Conservation (phyloP, 176 grass and related monocot species). For the Musa beccarii region DNA sequence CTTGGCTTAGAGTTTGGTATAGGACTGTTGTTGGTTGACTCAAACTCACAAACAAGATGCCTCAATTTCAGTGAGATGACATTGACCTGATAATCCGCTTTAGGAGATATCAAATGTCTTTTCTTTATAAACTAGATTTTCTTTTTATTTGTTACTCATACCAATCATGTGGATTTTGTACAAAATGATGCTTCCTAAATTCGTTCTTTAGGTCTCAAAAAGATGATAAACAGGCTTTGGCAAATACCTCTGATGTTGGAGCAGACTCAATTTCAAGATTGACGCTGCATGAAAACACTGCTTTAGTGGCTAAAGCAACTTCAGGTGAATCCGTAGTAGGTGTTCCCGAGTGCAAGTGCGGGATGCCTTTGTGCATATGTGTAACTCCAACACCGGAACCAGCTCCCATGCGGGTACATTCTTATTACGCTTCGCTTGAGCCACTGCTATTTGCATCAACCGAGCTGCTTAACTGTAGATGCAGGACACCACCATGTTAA, state of each 20-base stretch:
- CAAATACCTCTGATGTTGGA: slow-evolving; percentile 20
- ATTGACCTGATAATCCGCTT: no score
- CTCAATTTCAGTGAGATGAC: neutral
- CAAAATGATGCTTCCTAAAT: slow-evolving; percentile 7
- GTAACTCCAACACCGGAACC: slow-evolving; percentile 67
- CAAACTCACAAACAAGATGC: neutral
- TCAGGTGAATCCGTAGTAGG: slow-evolving; percentile 16
- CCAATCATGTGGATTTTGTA: slow-evolving; percentile 5
- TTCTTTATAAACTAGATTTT: neutral
- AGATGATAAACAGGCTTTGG: slow-evolving; percentile 16
- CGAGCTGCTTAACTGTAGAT: slow-evolving; percentile 14
- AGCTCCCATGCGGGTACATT: slow-evolving; percentile 38
- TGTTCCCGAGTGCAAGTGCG: slow-evolving; percentile 72
- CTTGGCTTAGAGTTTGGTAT: neutral
- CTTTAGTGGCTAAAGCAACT: slow-evolving; percentile 21
- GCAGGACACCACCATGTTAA: slow-evolving; percentile 35
- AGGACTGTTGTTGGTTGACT: neutral
- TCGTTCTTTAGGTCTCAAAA: slow-evolving; percentile 36
- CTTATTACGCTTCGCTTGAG: neutral
- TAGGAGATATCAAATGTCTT: neutral
- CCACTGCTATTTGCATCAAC: neutral
- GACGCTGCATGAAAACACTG: slow-evolving; percentile 41
- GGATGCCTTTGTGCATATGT: slow-evolving; percentile 99
- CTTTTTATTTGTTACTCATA: neutral
- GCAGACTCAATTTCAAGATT: slow-evolving; percentile 64